Conservation (phyloP, 2,329 filamentous ascomycete species). For the Xylariaceae sp. region DNA sequence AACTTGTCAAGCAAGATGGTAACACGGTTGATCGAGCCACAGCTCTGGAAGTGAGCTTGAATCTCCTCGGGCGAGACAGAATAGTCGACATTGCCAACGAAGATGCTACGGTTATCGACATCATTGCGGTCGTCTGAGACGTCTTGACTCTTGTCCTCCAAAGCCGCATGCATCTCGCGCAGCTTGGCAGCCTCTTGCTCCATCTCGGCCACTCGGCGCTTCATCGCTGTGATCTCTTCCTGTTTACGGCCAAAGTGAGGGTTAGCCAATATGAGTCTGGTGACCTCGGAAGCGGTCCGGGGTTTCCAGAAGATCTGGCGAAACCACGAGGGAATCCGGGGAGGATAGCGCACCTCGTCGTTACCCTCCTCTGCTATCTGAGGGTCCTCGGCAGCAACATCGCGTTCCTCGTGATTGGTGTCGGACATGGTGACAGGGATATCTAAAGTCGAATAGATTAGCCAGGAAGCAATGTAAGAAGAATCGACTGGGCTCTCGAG, state of each 20-base stretch:
- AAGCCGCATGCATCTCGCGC: constrained; percentile 77
- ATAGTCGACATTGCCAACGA: constrained; percentile 98
- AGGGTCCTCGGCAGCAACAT: constrained; percentile 25
- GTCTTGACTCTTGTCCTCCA: constrained; percentile 81
- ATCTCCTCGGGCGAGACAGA: constrained; percentile 96
- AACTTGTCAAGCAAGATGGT: constrained; percentile 98
- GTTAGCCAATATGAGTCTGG: constrained; percentile 19
- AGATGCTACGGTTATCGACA: constrained; percentile 90
- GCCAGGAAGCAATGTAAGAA: not conserved
- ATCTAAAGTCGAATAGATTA: constrained; percentile 5
- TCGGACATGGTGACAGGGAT: constrained; percentile 21
- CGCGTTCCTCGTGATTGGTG: constrained; percentile 20
- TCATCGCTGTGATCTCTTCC: constrained; percentile 86
- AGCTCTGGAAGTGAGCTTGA: constrained; percentile 96
- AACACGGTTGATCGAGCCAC: constrained; percentile 94
- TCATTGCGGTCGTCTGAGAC: constrained; percentile 92
- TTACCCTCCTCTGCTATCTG: constrained; percentile 39
- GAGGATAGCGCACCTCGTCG: constrained; percentile 39
- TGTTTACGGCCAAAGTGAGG: constrained; percentile 22
- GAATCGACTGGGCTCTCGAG: not conserved
- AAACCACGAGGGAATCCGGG: constrained; percentile 5
- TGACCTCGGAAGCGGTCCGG: constrained; percentile 7
- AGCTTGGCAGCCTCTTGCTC: constrained; percentile 84
- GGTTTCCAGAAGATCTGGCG: constrained; percentile 8
- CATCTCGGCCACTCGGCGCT: constrained; percentile 82